Evolutionary conservation across 495 filamentous ascomycete genomes (phyloP).

Genomic region (Podospora anserina): DNA sequence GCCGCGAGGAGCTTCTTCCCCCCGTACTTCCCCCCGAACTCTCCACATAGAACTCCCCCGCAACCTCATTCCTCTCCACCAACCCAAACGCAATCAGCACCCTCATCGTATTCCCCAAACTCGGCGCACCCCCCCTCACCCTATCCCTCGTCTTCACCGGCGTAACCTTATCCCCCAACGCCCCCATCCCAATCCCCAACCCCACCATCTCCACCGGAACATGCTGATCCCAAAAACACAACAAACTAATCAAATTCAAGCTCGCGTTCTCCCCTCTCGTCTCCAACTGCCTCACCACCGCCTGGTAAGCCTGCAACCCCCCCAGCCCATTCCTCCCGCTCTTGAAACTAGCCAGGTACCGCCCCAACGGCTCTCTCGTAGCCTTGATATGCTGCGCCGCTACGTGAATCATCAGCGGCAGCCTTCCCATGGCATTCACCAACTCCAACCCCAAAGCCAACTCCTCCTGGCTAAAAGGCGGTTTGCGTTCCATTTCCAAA

Average conservation of each 20-base stretch:
- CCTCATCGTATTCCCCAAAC: conserved; percentile 63
- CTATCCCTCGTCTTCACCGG: conserved; percentile 57
- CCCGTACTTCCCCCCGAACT: background rate
- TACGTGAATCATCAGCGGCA: conserved; percentile 76
- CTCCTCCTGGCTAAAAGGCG: conserved; percentile 58
- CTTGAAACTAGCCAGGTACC: conserved; percentile 66
- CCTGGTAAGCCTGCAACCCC: conserved; percentile 59
- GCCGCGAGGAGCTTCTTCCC: background rate
- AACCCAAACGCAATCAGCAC: conserved; percentile 68
- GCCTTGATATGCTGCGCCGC: conserved; percentile 71
- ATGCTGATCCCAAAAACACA: conserved; percentile 71
- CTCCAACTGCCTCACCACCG: conserved; percentile 67
- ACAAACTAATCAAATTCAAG: conserved; percentile 67
- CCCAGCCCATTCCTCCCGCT: conserved; percentile 61
- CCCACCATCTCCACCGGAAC: conserved; percentile 72
- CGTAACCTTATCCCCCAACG: conserved; percentile 52
- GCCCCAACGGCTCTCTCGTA: conserved; percentile 65
- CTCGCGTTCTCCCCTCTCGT: conserved; percentile 58
- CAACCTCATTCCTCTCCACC: conserved; percentile 52
- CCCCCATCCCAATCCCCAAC: conserved; percentile 59
- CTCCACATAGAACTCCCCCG: background rate
- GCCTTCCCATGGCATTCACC: conserved; percentile 64
- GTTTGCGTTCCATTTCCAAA: conserved; percentile 53
- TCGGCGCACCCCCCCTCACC: conserved; percentile 35
- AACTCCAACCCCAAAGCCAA: conserved; percentile 59